These are phyloP conservation scores for Kentomonas sorsogonicus DNA, from an alignment of 208 protist genomes.

Conservation along the genomic window DNA sequence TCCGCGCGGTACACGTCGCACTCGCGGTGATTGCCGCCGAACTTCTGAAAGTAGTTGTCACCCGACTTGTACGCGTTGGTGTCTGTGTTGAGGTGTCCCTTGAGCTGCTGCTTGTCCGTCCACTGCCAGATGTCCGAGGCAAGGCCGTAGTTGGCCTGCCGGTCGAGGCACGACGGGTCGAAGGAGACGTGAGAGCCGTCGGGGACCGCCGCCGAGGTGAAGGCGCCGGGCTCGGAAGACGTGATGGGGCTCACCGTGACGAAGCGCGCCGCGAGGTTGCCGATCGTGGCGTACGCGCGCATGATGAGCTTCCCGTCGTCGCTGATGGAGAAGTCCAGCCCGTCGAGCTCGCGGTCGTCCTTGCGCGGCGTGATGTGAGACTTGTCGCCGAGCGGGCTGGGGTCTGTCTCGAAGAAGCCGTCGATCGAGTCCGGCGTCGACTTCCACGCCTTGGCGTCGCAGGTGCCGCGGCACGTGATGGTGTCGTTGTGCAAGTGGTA, in stretches of 20 bases:
- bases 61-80: conserved; percentile 53
- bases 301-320: conserved; percentile 50
- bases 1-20: conserved; percentile 76
- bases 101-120: conserved; percentile 18
- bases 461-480: conserved; percentile 78
- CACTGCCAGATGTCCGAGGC: conserved; percentile 62
- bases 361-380: conserved; percentile 33
- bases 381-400: conserved; percentile 10
- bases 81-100: conserved; percentile 48
- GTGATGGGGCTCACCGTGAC: conserved; percentile 76
- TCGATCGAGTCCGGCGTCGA: conserved; percentile 18
- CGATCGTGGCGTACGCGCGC: conserved; percentile 62
- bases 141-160: conserved; percentile 45
- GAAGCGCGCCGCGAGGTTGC: conserved; percentile 78
- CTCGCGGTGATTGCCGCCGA: conserved; percentile 75
- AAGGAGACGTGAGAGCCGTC: conserved; percentile 61
- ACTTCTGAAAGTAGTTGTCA: conserved; percentile 88
- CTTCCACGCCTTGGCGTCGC: conserved; percentile 55
- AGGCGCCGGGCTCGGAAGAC: conserved; percentile 15
- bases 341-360: conserved; percentile 42
- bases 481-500: conserved; percentile 46
- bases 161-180: conserved; percentile 60
- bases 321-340: conserved; percentile 59
- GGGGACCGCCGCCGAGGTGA: conserved; percentile 30
- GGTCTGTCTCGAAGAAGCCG: conserved; percentile 38